A percentile compares a stretch with the other conserved stretches of the same genome.
Evolutionary conservation across 768 basidiomycete species (phyloP).

Genomic region (Sarcomyxa edulis): DNA sequence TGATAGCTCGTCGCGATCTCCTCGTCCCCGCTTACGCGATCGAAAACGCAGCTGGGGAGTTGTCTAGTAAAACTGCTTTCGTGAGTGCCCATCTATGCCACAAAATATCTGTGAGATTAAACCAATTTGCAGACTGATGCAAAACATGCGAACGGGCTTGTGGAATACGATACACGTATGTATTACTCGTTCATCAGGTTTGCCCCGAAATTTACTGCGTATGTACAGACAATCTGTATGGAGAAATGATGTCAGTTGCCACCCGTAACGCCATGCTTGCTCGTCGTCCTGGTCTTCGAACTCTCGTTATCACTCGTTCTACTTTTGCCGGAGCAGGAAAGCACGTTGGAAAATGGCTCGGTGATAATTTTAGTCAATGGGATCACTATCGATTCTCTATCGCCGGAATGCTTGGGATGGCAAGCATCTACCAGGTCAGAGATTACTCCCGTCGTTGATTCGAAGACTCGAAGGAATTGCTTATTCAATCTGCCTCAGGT

Average conservation of each 20-base stretch:
- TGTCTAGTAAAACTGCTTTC: slow-evolving; percentile 51
- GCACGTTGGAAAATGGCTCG: slow-evolving; percentile 72
- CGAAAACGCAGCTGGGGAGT: slow-evolving; percentile 46
- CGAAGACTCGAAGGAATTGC: too few relatives aligned
- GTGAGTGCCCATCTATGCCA: slow-evolving; percentile 25
- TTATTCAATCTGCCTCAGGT: too few relatives aligned
- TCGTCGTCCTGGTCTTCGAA: slow-evolving; percentile 54
- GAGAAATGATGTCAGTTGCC: slow-evolving; percentile 64
- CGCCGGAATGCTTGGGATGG: slow-evolving; percentile 63
- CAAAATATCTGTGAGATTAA: neutral
- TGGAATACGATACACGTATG: slow-evolving; percentile 49
- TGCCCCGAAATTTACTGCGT: slow-evolving; percentile 30
- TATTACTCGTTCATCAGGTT: neutral
- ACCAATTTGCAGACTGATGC: slow-evolving; percentile 30
- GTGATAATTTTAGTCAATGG: slow-evolving; percentile 60
- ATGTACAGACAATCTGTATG: slow-evolving; percentile 65
- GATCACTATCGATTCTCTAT: slow-evolving; percentile 55
- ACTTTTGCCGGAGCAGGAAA: slow-evolving; percentile 67
- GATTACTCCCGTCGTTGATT: too few relatives aligned
- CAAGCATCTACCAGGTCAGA: slow-evolving; percentile 56
- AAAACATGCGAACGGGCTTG: slow-evolving; percentile 50
- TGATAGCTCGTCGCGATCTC: slow-evolving; percentile 23
- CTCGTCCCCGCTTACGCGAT: slow-evolving; percentile 55
- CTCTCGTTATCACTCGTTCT: slow-evolving; percentile 68
- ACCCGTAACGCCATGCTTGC: slow-evolving; percentile 58